Conservation (phyloP, 2,329 filamentous ascomycete genomes). For the Beauveria varroae region DNA sequence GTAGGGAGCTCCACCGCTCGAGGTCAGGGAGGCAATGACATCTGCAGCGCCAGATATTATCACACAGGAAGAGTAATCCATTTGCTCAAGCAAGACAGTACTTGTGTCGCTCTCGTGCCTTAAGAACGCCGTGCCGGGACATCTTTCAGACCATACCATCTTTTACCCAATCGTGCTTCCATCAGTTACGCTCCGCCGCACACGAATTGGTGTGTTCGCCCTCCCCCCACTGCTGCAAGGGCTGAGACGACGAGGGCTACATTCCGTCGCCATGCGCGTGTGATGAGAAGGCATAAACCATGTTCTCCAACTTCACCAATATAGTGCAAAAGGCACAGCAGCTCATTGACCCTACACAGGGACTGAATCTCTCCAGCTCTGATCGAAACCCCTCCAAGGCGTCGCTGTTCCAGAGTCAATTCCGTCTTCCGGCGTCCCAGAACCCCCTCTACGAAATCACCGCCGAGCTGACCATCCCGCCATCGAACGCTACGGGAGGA, state of each 20-base stretch:
- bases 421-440: conserved; percentile 87
- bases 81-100: neutral
- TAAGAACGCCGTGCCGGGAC: neutral
- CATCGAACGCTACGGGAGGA: conserved; percentile 60
- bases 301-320: conserved; percentile 59
- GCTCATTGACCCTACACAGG: conserved; percentile 82
- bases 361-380: conserved; percentile 62
- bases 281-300: conserved; percentile 22
- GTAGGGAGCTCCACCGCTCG: conserved; percentile 8
- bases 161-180: neutral
- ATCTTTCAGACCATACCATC: neutral
- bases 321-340: conserved; percentile 95
- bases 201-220: neutral
- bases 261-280: conserved; percentile 11
- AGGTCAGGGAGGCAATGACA: conserved; percentile 4
- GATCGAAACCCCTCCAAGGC: conserved; percentile 85
- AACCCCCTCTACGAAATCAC: conserved; percentile 94
- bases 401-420: conserved; percentile 89
- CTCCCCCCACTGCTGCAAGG: neutral
- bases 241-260: neutral
- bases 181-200: neutral
- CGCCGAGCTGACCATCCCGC: conserved; percentile 84
- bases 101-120: neutral
- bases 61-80: conserved; percentile 2
- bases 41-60: neutral